Evolutionary conservation across 768 basidiomycete genomes (phyloP).

Genomic region (Rhodocollybia butyracea): DNA sequence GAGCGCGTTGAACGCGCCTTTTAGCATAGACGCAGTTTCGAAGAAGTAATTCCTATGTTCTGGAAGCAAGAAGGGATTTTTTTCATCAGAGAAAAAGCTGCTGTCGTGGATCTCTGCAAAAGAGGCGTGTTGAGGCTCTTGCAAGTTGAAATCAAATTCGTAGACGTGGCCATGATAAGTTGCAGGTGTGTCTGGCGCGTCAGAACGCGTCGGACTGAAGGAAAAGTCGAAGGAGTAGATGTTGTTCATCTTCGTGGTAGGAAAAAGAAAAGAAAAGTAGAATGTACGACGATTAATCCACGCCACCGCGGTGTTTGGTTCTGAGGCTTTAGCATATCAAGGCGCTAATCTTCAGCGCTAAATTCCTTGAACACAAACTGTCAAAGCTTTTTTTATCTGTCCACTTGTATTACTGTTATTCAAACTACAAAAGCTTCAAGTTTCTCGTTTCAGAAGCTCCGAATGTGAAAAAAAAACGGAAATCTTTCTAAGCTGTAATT

Average conservation of each 20-base stretch:
- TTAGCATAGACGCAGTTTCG: neutral
- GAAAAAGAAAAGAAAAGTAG: neutral
- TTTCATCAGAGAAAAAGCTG: neutral
- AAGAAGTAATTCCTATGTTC: neutral
- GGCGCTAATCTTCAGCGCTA: neutral
- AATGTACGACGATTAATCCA: neutral
- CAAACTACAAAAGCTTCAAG: no score
- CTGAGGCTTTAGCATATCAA: neutral
- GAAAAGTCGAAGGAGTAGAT: neutral
- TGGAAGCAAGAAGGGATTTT: neutral
- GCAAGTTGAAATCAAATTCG: neutral
- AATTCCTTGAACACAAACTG: no score
- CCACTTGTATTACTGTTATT: no score
- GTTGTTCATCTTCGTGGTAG: neutral
- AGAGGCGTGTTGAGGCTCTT: neutral
- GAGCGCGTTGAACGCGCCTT: neutral
- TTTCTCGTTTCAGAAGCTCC: no score
- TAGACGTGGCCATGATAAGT: constrained; percentile 1
- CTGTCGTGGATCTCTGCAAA: neutral
- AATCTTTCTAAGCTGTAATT: no score
- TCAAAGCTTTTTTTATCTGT: no score
- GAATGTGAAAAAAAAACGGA: no score
- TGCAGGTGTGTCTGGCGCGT: constrained; percentile 1
- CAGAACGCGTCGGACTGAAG: neutral
- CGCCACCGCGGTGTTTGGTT: constrained; percentile 2